These are phyloP conservation scores for Lactifluus piperatus DNA, from an alignment of 768 basidiomycete species.

Conservation along the genomic window DNA sequence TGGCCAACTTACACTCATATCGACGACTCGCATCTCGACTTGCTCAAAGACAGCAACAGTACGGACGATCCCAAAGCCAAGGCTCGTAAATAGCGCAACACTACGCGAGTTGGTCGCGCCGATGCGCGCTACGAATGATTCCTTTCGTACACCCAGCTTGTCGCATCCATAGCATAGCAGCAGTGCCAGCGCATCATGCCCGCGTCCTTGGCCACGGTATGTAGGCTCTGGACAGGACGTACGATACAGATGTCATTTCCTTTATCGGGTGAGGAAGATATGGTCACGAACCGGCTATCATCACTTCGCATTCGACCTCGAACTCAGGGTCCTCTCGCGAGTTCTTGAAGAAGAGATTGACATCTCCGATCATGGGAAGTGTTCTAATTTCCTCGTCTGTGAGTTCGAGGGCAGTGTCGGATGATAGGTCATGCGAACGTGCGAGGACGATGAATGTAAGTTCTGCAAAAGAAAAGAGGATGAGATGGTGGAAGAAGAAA, in stretches of 20 bases:
- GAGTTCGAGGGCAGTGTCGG: too few relatives aligned
- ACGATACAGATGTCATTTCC: too few relatives aligned
- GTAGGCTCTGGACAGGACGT: constrained; percentile 41
- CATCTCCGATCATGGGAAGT: too few relatives aligned
- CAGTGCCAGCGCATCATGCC: constrained; percentile 51
- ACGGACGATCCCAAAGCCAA: constrained; percentile 68
- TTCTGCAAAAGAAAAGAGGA: too few relatives aligned
- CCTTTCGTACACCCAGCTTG: constrained; percentile 33
- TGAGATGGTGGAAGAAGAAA: too few relatives aligned
- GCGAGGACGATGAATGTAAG: too few relatives aligned
- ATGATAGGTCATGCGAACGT: too few relatives aligned
- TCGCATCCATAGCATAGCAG: constrained; percentile 60
- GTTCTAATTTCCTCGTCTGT: too few relatives aligned
- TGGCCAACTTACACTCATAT: background rate
- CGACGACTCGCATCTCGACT: constrained; percentile 59
- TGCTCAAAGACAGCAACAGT: constrained; percentile 70
- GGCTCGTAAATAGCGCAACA: constrained; percentile 49
- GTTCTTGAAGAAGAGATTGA: constrained; percentile 80
- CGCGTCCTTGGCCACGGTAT: constrained; percentile 63
- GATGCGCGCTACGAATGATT: constrained; percentile 59
- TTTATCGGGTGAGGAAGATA: too few relatives aligned
- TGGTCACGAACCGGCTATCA: too few relatives aligned
- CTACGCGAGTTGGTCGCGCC: constrained; percentile 60
- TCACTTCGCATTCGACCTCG: too few relatives aligned
- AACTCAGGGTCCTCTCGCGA: too few relatives aligned